phyloP scores from a whole-genome alignment of 148 eudicot species.

The Chenopodium suecicum region DNA sequence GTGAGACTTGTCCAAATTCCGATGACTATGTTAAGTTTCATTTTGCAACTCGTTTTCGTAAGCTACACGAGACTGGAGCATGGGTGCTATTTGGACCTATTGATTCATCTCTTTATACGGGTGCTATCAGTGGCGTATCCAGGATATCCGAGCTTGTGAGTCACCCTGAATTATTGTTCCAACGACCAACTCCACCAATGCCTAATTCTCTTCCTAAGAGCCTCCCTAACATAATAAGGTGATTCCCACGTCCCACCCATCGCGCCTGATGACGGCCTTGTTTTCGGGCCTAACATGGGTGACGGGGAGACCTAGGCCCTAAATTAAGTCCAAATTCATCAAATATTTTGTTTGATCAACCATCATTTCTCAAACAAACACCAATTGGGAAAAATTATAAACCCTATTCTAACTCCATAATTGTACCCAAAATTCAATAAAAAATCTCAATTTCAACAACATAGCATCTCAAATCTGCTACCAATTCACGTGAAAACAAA shows the following conservation, averaged over 20 bases:
- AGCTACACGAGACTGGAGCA: no score
- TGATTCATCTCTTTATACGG: no score
- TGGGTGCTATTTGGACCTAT: no score
- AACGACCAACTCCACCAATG: conserved; percentile 50
- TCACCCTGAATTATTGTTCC: no score
- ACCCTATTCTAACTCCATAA: neutral
- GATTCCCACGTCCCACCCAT: conserved; percentile 43
- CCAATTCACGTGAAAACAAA: conserved; percentile 1
- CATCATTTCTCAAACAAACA: conserved; percentile 36
- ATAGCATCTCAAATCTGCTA: neutral
- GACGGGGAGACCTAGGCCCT: conserved; percentile 52
- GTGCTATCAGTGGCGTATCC: no score
- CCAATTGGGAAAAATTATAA: conserved; percentile 1
- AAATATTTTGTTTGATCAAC: conserved; percentile 53
- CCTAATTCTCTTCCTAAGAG: conserved; percentile 48
- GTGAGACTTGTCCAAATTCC: no score
- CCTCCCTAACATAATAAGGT: conserved; percentile 39
- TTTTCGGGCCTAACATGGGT: conserved; percentile 32
- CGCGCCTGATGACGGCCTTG: conserved; percentile 32
- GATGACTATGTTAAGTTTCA: no score
- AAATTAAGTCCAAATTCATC: conserved; percentile 91
- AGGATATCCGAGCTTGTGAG: no score
- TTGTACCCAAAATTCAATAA: conserved; percentile 1
- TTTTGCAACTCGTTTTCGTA: no score
- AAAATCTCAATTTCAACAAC: conserved; percentile 15